Base-by-base conservation (phyloP, 257 asterid species). In the Solanum paucissectum region DNA sequence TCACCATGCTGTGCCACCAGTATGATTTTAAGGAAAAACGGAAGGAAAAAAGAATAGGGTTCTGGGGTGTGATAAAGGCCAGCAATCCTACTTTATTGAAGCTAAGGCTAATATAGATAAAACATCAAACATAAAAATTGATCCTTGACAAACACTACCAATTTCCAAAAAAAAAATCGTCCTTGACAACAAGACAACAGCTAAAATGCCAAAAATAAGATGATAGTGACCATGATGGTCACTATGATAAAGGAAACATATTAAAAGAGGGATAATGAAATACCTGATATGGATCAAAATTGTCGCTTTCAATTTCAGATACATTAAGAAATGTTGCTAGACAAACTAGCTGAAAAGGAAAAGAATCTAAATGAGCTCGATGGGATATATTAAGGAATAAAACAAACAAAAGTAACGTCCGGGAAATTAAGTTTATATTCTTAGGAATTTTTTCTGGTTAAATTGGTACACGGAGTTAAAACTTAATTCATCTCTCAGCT, bases 281-380 rank as follows among this genome's bases (percentile, higher is more conserved):
- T 94, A 96, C 99, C 98, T 97, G 99, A 92, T 93, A 96, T 18
- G 99, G 99, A 90, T 97, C 96, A 88, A 97, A 97, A 87, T 87
- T 93, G 92, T 97, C 98, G 88, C 95, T 94, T 87, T 95, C 99
- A 3, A 95, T 95, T 87, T 96, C 99, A 4, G 99, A 94, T 42
- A 95, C 99, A 29, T 96, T 95, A 49, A 97, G 98, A 94, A 97
- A 97, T 44, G 99, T 96, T 42, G 99, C 99, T 77, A 97, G 94
- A 90, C 99, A 97, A 89, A 96, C 99, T 84, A 97, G 98, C 99
- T 96, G 96, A 88, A 83, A 84, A 84, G 64, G 60, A 77, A 90
- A 87, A 33, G 21, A n/a, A 82, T 21, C 85, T 9, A 82, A 49
- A 82, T 82, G 42, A 82, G 85, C 85, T 29, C 29, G 5, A 82